Percentiles rank a stretch among this genome's conserved stretches.
phyloP scores from a whole-genome alignment of 2,329 filamentous ascomycete species.

The Akanthomyces muscarius region DNA sequence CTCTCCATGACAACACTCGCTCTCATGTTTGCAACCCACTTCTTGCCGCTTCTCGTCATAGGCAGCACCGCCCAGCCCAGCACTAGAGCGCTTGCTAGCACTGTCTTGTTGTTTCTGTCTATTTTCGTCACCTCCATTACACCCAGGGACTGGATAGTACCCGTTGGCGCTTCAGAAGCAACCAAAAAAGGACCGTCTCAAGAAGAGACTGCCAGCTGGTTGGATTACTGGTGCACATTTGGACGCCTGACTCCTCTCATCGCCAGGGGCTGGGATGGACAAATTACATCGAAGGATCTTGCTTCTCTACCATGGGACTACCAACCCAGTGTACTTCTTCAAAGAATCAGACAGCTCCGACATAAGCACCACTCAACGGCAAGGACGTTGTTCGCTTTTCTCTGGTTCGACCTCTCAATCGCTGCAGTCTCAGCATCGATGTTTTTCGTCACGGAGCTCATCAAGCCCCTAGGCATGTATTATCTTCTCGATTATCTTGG shows the following conservation, averaged over 20 bases:
- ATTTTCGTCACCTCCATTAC: constrained; percentile 1
- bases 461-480: constrained; percentile 44
- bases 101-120: background rate
- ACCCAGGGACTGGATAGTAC: background rate
- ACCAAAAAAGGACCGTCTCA: constrained; percentile 30
- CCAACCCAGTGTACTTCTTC: constrained; percentile 25
- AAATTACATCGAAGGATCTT: constrained; percentile 25
- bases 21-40: background rate
- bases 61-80: background rate
- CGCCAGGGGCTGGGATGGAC: constrained; percentile 32
- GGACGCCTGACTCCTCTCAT: constrained; percentile 41
- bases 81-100: background rate
- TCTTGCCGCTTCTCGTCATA: constrained; percentile 1
- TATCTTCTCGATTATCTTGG: constrained; percentile 25
- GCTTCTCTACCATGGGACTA: constrained; percentile 3
- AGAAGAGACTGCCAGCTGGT: constrained; percentile 44
- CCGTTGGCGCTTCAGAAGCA: background rate
- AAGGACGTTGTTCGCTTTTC: background rate
- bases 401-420: constrained; percentile 21
- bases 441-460: constrained; percentile 35
- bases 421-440: constrained; percentile 33
- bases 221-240: constrained; percentile 39
- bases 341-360: constrained; percentile 27
- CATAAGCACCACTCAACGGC: constrained; percentile 23
- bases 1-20: background rate